Conservation (phyloP, 2,329 filamentous ascomycete species). For the Dactylellina drechsleri region DNA sequence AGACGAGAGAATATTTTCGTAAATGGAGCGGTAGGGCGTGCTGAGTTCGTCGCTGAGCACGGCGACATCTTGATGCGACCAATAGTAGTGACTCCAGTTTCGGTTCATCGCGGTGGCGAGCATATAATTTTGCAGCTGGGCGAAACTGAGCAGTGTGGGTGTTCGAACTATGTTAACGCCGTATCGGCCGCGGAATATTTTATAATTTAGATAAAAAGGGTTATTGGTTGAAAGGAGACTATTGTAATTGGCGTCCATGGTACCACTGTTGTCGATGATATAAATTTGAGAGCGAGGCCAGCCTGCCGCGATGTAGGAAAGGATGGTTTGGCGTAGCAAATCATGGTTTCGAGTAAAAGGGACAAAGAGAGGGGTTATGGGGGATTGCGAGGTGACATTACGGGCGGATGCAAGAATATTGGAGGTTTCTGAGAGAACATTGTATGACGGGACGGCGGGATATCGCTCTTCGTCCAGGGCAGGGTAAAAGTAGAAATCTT, state of each 20-base stretch:
- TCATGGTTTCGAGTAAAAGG: constrained; percentile 70
- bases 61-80: constrained; percentile 69
- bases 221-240: constrained; percentile 67
- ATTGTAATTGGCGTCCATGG: constrained; percentile 67
- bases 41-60: constrained; percentile 63
- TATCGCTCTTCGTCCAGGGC: constrained; percentile 9
- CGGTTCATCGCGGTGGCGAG: constrained; percentile 64
- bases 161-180: constrained; percentile 67
- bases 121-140: constrained; percentile 69
- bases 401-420: neutral
- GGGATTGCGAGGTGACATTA: constrained; percentile 24
- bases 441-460: constrained; percentile 15
- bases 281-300: constrained; percentile 70
- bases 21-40: constrained; percentile 59
- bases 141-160: constrained; percentile 67
- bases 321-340: constrained; percentile 68
- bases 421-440: constrained; percentile 2
- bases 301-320: constrained; percentile 70
- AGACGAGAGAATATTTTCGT: constrained; percentile 58
- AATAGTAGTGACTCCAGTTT: constrained; percentile 67
- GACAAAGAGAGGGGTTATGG: constrained; percentile 67
- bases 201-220: constrained; percentile 69
- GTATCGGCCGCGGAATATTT: constrained; percentile 64
- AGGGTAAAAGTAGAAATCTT: constrained; percentile 26
- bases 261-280: constrained; percentile 71